These are phyloP conservation scores for Taiozyma sp. DNA, from an alignment of 1,139 yeast species.

Conservation along the genomic window DNA sequence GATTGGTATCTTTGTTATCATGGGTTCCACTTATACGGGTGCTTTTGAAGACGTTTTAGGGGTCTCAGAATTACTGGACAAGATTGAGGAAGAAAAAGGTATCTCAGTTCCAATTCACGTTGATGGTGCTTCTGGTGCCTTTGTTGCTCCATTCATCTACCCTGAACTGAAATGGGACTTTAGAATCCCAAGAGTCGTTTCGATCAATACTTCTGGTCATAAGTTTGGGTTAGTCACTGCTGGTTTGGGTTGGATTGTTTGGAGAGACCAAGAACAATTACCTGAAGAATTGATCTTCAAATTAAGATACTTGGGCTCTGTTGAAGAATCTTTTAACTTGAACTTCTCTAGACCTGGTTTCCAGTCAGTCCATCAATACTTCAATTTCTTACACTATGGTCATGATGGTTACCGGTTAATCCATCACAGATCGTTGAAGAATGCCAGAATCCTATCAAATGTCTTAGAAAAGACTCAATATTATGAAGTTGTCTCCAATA, in stretches of 20 bases:
- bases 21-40: conserved; percentile 93
- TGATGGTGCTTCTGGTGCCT: conserved; percentile 91
- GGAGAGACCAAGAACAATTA: conserved; percentile 60
- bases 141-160: conserved; percentile 77
- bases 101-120: conserved; percentile 75
- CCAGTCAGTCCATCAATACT: conserved; percentile 86
- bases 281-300: conserved; percentile 73
- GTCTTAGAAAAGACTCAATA: conserved; percentile 60
- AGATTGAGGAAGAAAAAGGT: conserved; percentile 64
- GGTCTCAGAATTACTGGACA: conserved; percentile 57
- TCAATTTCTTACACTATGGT: conserved; percentile 68
- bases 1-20: conserved; percentile 82
- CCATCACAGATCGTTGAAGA: conserved; percentile 57
- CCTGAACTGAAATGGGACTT: conserved; percentile 85
- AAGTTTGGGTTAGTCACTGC: conserved; percentile 88
- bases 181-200: conserved; percentile 64
- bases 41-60: conserved; percentile 75
- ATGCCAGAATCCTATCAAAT: conserved; percentile 63
- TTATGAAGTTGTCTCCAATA: conserved; percentile 71
- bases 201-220: conserved; percentile 92
- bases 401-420: conserved; percentile 59
- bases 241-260: conserved; percentile 89
- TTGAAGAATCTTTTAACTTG: conserved; percentile 79
- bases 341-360: conserved; percentile 92
- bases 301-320: conserved; percentile 81